Conservation (phyloP, 257 asterid genomes). For the Orobanche coerulescens region DNA sequence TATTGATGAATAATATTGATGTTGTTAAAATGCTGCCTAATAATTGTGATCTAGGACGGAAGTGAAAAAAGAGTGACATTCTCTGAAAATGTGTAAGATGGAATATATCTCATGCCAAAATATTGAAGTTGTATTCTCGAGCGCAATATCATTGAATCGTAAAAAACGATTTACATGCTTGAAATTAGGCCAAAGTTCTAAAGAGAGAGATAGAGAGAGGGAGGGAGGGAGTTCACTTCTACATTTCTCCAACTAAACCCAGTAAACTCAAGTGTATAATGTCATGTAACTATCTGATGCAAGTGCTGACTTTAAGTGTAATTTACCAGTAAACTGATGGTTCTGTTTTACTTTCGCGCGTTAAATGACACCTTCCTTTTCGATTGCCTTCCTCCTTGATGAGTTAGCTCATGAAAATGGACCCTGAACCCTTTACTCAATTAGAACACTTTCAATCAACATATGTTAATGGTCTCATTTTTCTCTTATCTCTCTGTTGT, state of each 20-base stretch:
- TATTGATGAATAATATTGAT: constrained; percentile 23
- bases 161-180: not conserved
- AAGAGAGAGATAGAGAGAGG: too few species aligned
- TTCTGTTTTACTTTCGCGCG: not conserved
- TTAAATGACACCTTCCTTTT: not conserved
- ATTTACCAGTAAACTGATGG: not conserved
- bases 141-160: not conserved
- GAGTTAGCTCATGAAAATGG: constrained; percentile 4
- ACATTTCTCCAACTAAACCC: not conserved
- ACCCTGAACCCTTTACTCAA: not conserved
- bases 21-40: not conserved
- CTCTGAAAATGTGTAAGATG: constrained; percentile 3
- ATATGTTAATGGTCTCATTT: constrained; percentile 5
- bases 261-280: not conserved
- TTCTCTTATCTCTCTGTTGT: constrained; percentile 8
- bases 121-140: not conserved
- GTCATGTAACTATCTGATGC: not conserved
- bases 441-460: not conserved
- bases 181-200: not conserved
- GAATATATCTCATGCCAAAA: not conserved
- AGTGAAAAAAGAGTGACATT: not conserved
- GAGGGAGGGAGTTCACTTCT: too few species aligned
- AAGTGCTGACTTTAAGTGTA: not conserved
- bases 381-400: not conserved
- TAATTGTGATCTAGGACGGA: not conserved